phyloP scores from a whole-genome alignment of 768 basidiomycete species.

The Termitomyces sp. region DNA sequence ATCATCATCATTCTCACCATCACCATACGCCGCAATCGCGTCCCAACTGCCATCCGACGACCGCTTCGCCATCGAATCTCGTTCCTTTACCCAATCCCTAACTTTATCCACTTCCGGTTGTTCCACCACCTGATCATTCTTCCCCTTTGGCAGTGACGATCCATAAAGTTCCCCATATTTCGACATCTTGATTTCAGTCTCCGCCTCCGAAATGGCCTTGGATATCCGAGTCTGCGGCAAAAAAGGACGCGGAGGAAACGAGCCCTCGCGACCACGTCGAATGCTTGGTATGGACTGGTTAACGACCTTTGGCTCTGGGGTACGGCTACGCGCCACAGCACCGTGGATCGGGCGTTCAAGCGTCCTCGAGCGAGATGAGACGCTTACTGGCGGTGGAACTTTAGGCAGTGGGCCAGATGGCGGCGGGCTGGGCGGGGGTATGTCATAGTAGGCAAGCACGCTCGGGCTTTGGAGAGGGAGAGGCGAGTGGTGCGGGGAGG shows the following conservation, averaged over 20 bases:
- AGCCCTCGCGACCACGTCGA: slow-evolving; percentile 43
- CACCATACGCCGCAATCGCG: slow-evolving; percentile 18
- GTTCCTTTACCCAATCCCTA: slow-evolving; percentile 7
- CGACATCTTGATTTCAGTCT: slow-evolving; percentile 21
- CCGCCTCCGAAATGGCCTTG: slow-evolving; percentile 20
- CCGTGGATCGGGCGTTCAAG: slow-evolving; percentile 1
- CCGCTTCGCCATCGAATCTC: slow-evolving; percentile 1
- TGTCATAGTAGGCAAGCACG: slow-evolving; percentile 40
- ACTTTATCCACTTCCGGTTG: slow-evolving; percentile 3
- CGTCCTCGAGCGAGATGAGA: slow-evolving; percentile 1
- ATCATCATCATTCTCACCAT: slow-evolving; percentile 20
- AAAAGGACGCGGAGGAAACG: slow-evolving; percentile 47
- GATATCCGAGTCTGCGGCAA: slow-evolving; percentile 17
- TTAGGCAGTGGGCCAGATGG: slow-evolving; percentile 40
- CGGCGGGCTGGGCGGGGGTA: slow-evolving; percentile 49
- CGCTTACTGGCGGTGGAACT: slow-evolving; percentile 19
- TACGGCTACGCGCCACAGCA: slow-evolving; percentile 7
- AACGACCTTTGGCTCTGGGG: slow-evolving; percentile 6
- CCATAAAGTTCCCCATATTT: slow-evolving; percentile 29
- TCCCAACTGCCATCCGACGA: slow-evolving; percentile 20
- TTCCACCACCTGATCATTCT: slow-evolving; percentile 1
- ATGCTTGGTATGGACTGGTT: slow-evolving; percentile 17
- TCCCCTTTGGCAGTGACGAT: slow-evolving; percentile 10
- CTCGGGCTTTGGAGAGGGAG: slow-evolving; percentile 28
- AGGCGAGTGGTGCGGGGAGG: slow-evolving; percentile 21